Evolutionary conservation across 208 protist genomes (phyloP), one percentile per base, ranked within the genome.

Genomic region (Crithidia bombi): DNA sequence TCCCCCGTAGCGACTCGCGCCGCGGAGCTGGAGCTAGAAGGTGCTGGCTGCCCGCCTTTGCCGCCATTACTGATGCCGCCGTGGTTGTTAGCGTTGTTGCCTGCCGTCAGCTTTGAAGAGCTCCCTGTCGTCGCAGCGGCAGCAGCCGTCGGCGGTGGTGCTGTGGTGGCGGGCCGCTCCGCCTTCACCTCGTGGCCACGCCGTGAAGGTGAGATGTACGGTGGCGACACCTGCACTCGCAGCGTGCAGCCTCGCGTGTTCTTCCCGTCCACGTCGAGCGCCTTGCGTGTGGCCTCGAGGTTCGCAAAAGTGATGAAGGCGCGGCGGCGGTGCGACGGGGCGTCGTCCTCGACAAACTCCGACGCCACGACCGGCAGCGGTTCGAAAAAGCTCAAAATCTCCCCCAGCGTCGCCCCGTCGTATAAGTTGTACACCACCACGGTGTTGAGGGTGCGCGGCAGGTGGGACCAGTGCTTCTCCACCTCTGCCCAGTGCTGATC

Each of bases 361-460:
- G 85, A 73, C 12, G 47, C 52, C 0, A 72, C 78, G 30, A 95
- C 71, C 25, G 73, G 26, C 21, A 83, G 82, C 38, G 63, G 47
- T 21, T 65, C 65, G 47, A 93, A 82, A 30, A 92, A 91, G 23
- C 65, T 32, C 28, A 89, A 68, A 9, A 91, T 66, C 47, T 95
- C 90, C 21, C 30, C 65, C 6, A 92, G 59, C 0, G 83, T 92
- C 15, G 87, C 87, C 43, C 73, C 68, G 11, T 91, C 81, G 69
- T 91, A 93, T 0, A 95, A 61, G 73, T 93, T 93, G 50, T 81
- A 89, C 25, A 95, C 79, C 0, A 95, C 85, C 17, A 95, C 87
- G 23, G 80, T 89, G 67, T 95, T 89, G 15, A 73, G 55, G 30
- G 83, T 89, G 51, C 56, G 62, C 4, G 86, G 80, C 59, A 95